These are phyloP conservation scores for Papiliotrema flavescens DNA, from an alignment of 1,284 basidiomycete species.

Conservation along the genomic window DNA sequence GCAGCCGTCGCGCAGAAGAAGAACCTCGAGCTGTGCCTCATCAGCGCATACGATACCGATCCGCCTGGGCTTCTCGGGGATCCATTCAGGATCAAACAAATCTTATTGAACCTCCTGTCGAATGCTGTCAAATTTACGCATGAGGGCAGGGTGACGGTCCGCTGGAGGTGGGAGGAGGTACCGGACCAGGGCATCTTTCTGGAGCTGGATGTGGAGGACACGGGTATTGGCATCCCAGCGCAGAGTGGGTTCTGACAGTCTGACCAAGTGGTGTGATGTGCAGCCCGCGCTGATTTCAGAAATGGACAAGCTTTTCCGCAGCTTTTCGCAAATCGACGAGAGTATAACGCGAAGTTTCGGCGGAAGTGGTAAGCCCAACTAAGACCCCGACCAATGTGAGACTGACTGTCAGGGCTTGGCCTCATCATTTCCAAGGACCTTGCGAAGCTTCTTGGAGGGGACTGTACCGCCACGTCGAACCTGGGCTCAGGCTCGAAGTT, in stretches of 20 bases:
- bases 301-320: slow-evolving; percentile 43
- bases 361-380: slow-evolving; percentile 13
- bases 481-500: slow-evolving; percentile 43
- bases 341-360: slow-evolving; percentile 44
- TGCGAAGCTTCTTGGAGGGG: slow-evolving; percentile 41
- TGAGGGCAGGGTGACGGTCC: slow-evolving; percentile 29
- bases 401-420: slow-evolving; percentile 28
- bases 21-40: slow-evolving; percentile 38
- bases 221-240: slow-evolving; percentile 37
- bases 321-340: slow-evolving; percentile 45
- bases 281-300: slow-evolving; percentile 9
- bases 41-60: slow-evolving; percentile 31
- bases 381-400: background rate
- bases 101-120: slow-evolving; percentile 36
- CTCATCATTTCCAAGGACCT: slow-evolving; percentile 44
- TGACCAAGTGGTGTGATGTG: background rate
- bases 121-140: slow-evolving; percentile 46
- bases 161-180: slow-evolving; percentile 22
- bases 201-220: slow-evolving; percentile 32
- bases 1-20: slow-evolving; percentile 39
- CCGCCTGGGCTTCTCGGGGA: slow-evolving; percentile 38
- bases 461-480: slow-evolving; percentile 39
- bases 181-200: slow-evolving; percentile 21
- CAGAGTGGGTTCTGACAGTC: slow-evolving; percentile 12
- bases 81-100: slow-evolving; percentile 43